Evolutionary conservation across 2,329 filamentous ascomycete species (phyloP).

Genomic region (Botrytis hyacinthi): DNA sequence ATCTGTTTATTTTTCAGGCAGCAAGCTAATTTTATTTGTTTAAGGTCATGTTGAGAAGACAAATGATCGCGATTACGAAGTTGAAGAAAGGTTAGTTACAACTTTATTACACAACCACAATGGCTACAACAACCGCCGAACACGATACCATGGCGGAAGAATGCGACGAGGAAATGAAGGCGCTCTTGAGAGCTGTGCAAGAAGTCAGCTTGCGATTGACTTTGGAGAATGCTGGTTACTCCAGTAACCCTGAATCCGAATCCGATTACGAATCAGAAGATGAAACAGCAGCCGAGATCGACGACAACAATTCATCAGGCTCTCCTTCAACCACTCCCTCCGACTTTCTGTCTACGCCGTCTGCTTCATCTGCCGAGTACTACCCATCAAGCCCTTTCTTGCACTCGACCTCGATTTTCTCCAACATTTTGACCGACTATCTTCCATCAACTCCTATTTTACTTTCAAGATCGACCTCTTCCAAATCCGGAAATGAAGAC

Average conservation of each 20-base stretch:
- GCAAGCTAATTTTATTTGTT: background rate
- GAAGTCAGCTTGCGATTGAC: background rate
- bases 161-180: background rate
- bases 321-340: background rate
- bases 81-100: conserved; percentile 74
- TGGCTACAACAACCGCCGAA: background rate
- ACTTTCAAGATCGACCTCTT: background rate
- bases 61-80: conserved; percentile 97
- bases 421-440: background rate
- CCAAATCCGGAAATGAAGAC: background rate
- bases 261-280: background rate
- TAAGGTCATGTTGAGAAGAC: conserved; percentile 95
- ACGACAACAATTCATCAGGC: background rate
- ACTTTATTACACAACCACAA: conserved; percentile 2
- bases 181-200: background rate
- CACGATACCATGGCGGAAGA: background rate
- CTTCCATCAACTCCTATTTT: conserved; percentile 9
- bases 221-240: background rate
- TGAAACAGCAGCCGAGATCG: background rate
- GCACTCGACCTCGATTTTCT: background rate
- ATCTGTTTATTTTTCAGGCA: background rate
- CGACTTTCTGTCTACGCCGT: background rate
- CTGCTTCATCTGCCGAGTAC: background rate
- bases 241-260: conserved; percentile 3
- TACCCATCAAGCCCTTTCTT: background rate